Conservation (phyloP, 371 early-diverging fungal species). For the Apophysomyces sp. region DNA sequence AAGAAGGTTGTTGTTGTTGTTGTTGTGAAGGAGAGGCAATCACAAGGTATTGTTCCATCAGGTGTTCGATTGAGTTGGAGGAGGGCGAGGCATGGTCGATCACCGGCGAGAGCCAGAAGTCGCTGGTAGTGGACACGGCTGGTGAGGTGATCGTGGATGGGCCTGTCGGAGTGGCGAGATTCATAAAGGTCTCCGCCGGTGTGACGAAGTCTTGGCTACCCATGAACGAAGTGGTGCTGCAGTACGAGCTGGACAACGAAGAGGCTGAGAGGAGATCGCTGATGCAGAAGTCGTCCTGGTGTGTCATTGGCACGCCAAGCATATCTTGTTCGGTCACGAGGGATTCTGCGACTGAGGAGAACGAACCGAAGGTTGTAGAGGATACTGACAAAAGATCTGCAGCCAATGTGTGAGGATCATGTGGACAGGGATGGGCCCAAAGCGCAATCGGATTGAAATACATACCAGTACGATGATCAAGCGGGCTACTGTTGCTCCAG, state of each 20-base stretch:
- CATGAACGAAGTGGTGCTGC: not conserved
- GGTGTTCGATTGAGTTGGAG: not conserved
- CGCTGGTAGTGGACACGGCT: not conserved
- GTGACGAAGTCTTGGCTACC: slow-evolving; percentile 4
- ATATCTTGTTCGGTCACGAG: not conserved
- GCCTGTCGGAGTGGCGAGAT: not conserved
- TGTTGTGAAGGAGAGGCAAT: slow-evolving; percentile 36
- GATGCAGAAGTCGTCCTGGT: not conserved
- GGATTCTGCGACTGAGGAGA: not conserved
- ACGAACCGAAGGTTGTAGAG: not conserved
- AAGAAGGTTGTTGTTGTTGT: slow-evolving; percentile 1
- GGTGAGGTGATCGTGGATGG: not conserved
- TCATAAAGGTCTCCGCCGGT: not conserved
- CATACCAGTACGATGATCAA: not conserved
- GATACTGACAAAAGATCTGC: not conserved
- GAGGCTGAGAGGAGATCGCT: not conserved
- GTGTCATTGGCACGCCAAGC: not conserved
- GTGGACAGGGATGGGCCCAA: no score
- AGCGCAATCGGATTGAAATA: no score
- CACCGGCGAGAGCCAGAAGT: slow-evolving; percentile 1
- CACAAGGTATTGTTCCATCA: slow-evolving; percentile 9
- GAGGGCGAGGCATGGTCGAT: not conserved
- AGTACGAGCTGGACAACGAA: not conserved
- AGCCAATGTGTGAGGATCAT: no score
- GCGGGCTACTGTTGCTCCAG: not conserved